Conservation (phyloP, 2,329 filamentous ascomycete species). For the Epichloe festucae region DNA sequence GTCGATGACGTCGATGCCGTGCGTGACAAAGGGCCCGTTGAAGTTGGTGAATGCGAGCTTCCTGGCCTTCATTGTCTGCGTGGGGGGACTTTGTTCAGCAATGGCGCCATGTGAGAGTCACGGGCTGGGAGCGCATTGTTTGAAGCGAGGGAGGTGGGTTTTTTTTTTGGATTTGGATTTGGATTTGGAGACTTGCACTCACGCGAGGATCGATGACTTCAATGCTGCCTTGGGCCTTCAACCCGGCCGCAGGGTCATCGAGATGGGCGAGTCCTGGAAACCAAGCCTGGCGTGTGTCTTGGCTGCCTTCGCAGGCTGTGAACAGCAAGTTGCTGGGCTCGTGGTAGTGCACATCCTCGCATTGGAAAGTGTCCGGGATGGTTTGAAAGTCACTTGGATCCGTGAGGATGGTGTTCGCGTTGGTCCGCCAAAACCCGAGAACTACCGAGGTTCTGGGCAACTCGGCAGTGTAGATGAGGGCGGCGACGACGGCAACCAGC, state of each 20-base stretch:
- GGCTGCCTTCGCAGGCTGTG: constrained; percentile 39
- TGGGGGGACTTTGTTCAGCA: not conserved
- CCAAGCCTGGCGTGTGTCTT: constrained; percentile 31
- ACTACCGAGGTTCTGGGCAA: constrained; percentile 7
- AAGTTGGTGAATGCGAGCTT: constrained; percentile 39
- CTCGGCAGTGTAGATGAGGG: constrained; percentile 3
- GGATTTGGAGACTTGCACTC: constrained; percentile 7
- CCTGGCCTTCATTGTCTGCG: constrained; percentile 16
- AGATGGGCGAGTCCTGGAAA: constrained; percentile 36
- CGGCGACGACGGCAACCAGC: not conserved
- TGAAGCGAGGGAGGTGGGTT: not conserved
- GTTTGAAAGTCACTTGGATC: constrained; percentile 19
- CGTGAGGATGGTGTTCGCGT: constrained; percentile 10
- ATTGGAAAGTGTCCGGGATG: constrained; percentile 40
- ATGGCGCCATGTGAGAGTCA: too few species aligned
- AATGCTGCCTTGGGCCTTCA: constrained; percentile 28
- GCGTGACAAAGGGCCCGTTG: constrained; percentile 38
- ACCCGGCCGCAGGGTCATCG: constrained; percentile 22
- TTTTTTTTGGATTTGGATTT: too few species aligned
- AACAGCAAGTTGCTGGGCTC: constrained; percentile 34
- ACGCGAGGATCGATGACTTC: constrained; percentile 42
- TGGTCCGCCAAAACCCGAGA: constrained; percentile 16
- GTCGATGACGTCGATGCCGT: constrained; percentile 46
- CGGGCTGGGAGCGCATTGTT: not conserved
- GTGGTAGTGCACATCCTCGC: constrained; percentile 49